A percentile compares a stretch with the other conserved stretches of the same genome.
Evolutionary conservation across 2,329 filamentous ascomycete genomes (phyloP).

Genomic region (Fusarium aywerte): DNA sequence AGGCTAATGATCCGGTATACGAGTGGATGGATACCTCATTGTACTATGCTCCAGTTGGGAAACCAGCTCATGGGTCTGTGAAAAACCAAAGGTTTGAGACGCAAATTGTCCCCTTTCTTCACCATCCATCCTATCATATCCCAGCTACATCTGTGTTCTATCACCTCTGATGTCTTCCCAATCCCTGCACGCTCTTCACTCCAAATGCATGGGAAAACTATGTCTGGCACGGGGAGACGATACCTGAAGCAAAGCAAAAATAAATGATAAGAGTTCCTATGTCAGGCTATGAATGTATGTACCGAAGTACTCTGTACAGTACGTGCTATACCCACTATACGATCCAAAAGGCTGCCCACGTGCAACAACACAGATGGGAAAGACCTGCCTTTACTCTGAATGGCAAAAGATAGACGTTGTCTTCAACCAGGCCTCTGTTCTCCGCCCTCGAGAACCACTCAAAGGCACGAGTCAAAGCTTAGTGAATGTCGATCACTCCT

Average conservation of each 20-base stretch:
- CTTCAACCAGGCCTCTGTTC: constrained; percentile 12
- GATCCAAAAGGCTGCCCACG: constrained; percentile 25
- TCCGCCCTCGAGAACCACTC: constrained; percentile 16
- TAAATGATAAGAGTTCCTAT: constrained; percentile 1
- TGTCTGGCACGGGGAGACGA: background rate
- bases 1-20: background rate
- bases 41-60: background rate
- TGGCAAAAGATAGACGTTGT: constrained; percentile 26
- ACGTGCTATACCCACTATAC: constrained; percentile 26
- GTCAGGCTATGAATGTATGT: constrained; percentile 1
- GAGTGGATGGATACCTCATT: constrained; percentile 15
- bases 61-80: constrained; percentile 5
- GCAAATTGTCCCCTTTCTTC: constrained; percentile 6
- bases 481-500: constrained; percentile 37
- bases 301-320: constrained; percentile 8
- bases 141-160: constrained; percentile 13
- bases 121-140: background rate
- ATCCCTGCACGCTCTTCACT: background rate
- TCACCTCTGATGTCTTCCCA: constrained; percentile 16
- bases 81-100: constrained; percentile 3
- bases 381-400: constrained; percentile 14
- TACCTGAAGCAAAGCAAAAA: constrained; percentile 2
- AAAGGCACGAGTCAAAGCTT: constrained; percentile 25
- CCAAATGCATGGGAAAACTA: constrained; percentile 1
- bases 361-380: constrained; percentile 24